phyloP scores from a whole-genome alignment of 805 yeast genomes.

The Saccharomycopsis sp. region DNA sequence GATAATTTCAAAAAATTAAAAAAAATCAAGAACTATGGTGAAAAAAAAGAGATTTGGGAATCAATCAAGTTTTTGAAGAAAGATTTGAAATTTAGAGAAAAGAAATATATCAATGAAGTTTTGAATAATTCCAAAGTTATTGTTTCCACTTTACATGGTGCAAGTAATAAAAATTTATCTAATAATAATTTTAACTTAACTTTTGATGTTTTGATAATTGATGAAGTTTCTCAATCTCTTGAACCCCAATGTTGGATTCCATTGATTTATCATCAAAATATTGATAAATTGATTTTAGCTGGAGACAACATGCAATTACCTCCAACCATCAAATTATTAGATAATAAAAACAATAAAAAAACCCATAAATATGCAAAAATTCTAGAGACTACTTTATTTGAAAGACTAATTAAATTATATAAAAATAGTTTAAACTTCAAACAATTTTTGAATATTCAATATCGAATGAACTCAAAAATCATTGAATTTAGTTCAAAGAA shows the following conservation, averaged over 20 bases:
- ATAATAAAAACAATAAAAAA: constrained; percentile 22
- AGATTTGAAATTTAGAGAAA: constrained; percentile 61
- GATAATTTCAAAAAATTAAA: constrained; percentile 43
- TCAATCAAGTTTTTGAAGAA: constrained; percentile 60
- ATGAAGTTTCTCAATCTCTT: constrained; percentile 88
- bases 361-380: constrained; percentile 26
- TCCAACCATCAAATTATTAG: constrained; percentile 67
- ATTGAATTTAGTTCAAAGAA: constrained; percentile 68
- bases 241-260: constrained; percentile 99
- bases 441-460: constrained; percentile 63
- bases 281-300: constrained; percentile 61
- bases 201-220: constrained; percentile 79
- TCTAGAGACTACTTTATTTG: constrained; percentile 68
- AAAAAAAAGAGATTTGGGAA: constrained; percentile 54
- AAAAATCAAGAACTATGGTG: constrained; percentile 52
- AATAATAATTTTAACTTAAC: constrained; percentile 25
- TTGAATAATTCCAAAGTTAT: constrained; percentile 57
- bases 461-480: constrained; percentile 73
- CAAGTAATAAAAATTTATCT: constrained; percentile 64
- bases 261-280: constrained; percentile 48
- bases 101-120: constrained; percentile 47
- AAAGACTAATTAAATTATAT: constrained; percentile 48
- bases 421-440: constrained; percentile 35
- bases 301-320: constrained; percentile 92
- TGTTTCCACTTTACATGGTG: constrained; percentile 78